Base-by-base conservation (phyloP, 805 yeast species). In the Pichia insulana region DNA sequence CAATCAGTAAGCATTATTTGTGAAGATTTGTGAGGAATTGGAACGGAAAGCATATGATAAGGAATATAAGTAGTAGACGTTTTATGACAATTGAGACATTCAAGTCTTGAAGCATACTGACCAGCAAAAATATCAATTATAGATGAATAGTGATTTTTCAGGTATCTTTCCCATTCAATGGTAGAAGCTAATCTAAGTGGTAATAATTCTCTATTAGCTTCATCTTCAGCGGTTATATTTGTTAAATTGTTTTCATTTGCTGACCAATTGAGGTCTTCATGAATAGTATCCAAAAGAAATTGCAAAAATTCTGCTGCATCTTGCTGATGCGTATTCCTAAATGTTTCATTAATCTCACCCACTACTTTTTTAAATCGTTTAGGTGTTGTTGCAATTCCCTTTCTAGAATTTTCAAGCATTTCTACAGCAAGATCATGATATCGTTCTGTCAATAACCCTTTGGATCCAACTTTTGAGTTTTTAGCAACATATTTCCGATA, bases 81-180 rank as follows among this genome's bases (percentile, higher is more conserved):
- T 26, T 68, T 68, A 1, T 70, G 69, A 62, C 97, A 89, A 27
- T 69, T 73, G 37, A 78, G 61, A 61, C 97, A 89, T 52, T 69
- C 73, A 53, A 89, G 66, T 41, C 76, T 80, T n/a, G 94, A 83
- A 38, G 83, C 71, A 53, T 81, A 83, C 61, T 89, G 97, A 1
- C 97, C 97, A 57, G 86, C 95, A 58, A 86, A 86, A 40, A 77
- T 71, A 50, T 84, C 89, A 2, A 84, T 92, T 19, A 89, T 72
- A 1, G 80, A 70, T 32, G 96, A 86, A 49, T 81, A 79, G 56
- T 89, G 87, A 17, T 84, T 73, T 44, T 78, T 79, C 42, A 86
- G 64, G 57, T 87, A 87, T 44, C 94, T 67, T 54, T 85, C 95
- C 97, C 97, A 89, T 57, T 89, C 96, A 39, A 87, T 76, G 0